Percentiles rank a stretch among this genome's conserved stretches.
Evolutionary conservation across 116 monocot species (phyloP).

Genomic region (Dioscorea cayenensis): DNA sequence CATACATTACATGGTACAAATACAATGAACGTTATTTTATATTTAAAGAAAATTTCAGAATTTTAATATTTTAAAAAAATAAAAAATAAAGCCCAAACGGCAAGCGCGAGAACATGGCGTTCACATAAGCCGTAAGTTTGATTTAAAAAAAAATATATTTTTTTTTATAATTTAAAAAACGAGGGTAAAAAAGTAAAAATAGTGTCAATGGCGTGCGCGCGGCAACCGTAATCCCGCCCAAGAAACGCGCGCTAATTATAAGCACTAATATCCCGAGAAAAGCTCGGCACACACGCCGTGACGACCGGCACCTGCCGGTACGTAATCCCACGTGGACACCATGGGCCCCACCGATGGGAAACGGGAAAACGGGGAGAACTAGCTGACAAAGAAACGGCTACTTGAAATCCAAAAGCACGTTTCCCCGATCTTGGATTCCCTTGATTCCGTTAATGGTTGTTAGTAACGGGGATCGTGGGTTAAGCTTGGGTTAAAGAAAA

Average conservation of each 20-base stretch:
- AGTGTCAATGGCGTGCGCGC: background rate
- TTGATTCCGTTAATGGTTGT: slow-evolving; percentile 13
- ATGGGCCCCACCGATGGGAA: background rate
- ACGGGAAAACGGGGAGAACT: background rate
- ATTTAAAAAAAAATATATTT: too few species aligned
- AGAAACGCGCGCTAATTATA: background rate
- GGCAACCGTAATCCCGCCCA: background rate
- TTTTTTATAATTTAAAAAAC: too few species aligned
- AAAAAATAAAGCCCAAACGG: too few species aligned
- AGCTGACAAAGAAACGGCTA: too few species aligned
- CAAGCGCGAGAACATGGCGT: too few species aligned
- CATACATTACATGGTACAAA: too few species aligned
- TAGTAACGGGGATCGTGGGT: background rate
- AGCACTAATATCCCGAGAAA: background rate
- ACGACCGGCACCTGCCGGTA: background rate
- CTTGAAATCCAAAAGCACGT: too few species aligned
- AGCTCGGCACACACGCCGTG: background rate
- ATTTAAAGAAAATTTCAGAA: too few species aligned
- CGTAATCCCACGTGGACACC: slow-evolving; percentile 3
- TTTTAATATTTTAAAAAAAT: too few species aligned
- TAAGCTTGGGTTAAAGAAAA: background rate
- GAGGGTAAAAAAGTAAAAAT: background rate
- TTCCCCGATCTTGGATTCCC: background rate
- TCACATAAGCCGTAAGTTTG: too few species aligned
- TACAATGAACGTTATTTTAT: too few species aligned